Percentiles rank a stretch among this genome's conserved stretches.
phyloP scores from a whole-genome alignment of 768 basidiomycete genomes.

The Suillus alpinus region DNA sequence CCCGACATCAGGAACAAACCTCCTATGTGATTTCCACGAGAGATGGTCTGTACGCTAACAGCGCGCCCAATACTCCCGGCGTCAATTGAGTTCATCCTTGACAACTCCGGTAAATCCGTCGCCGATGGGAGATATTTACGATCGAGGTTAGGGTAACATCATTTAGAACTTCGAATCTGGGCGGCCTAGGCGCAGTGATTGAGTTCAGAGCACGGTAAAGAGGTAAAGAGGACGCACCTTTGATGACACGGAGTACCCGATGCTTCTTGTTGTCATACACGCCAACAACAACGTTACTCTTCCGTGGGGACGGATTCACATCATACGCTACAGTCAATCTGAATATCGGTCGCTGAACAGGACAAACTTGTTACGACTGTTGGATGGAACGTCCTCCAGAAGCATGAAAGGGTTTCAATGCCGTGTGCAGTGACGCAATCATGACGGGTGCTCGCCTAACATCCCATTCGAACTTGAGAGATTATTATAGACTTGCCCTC shows the following conservation, averaged over 20 bases:
- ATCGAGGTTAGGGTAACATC: conserved; percentile 64
- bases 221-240: conserved; percentile 44
- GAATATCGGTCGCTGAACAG: conserved; percentile 50
- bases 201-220: conserved; percentile 2
- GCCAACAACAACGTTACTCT: too few relatives aligned
- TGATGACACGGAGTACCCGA: conserved; percentile 88
- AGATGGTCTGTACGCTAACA: conserved; percentile 86
- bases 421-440: conserved; percentile 9
- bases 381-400: conserved; percentile 83
- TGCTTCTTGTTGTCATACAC: conserved; percentile 76
- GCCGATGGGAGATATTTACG: conserved; percentile 91
- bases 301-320: too few relatives aligned
- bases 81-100: conserved; percentile 63
- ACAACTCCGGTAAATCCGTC: conserved; percentile 69
- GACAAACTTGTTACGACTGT: conserved; percentile 33
- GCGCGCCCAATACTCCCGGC: conserved; percentile 62
- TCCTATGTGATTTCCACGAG: conserved; percentile 91
- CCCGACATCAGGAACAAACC: conserved; percentile 85
- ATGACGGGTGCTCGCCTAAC: conserved; percentile 44
- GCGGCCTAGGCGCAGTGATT: conserved; percentile 57
- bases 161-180: conserved; percentile 50
- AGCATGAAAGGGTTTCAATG: background rate
- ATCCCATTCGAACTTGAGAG: conserved; percentile 33
- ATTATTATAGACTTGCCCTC: background rate
- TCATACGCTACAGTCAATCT: conserved; percentile 88